Evolutionary conservation across 78 protist species (phyloP), one percentile per base, ranked within the genome.

Genomic region (Chrysochromulina tobinii): DNA sequence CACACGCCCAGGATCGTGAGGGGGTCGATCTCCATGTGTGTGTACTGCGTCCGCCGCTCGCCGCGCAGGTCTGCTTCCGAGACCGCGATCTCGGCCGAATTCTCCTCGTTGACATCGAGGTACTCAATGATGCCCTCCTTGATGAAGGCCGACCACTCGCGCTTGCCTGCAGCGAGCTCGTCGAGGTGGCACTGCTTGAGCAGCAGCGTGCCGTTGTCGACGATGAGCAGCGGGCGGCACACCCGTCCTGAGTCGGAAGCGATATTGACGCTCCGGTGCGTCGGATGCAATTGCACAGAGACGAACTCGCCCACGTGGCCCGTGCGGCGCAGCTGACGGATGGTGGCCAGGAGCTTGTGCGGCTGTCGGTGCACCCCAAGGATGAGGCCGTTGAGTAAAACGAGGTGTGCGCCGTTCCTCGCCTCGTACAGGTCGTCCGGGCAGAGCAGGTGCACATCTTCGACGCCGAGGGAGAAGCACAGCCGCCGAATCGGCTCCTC

Each of bases 11-110:
- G 96, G 18, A 99, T 87, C 20, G 99, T 96, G 67, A 99, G 89
- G 17, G 99, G 99, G 90, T 99, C 99, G 73, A 99, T 98, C 91
- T 99, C 99, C 25, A 98, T 58, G 88, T 99, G 99, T 21, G 99
- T 99, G 20, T 84, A 84, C 38, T 2, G 14, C 58, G n/a, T 18
- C 48, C 48, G 18, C 12, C 64, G 64, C 64, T 59, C 64, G 38
- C 23, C 73, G 27, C 15, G 0, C 23, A 79, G 48, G 21, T 79
- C 64, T 18, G 59, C n/a, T 18, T 79, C 87, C 64, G 12, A 27
- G 12, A 92, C n/a, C 2, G 83, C 88, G 38, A 81, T 88, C 15
- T 77, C 85, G 14, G 91, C 69, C 14, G 64, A 54, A 55, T 97
- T 96, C 89, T 98, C 99, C 88, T 99, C 99, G 90, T 98, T 98